Evolutionary conservation across 192 early-diverging fungal species (phyloP), one percentile per base, ranked within the genome.

Genomic region (Entophlyctis luteolus): DNA sequence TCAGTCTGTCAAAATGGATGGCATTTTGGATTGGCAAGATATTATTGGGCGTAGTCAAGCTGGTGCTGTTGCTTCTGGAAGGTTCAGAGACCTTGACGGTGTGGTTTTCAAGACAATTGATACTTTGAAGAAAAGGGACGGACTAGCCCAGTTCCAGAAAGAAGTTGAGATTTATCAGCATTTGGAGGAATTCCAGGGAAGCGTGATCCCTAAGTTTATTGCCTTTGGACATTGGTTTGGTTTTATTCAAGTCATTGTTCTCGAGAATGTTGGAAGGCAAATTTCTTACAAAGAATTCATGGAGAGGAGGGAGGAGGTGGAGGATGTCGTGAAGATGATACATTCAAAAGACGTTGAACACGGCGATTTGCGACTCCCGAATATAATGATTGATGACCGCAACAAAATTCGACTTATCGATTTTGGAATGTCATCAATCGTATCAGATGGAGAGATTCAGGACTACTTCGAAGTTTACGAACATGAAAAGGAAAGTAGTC

Each of bases 51-150:
- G 56, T 22, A 39, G 56, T 39, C 33, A 58, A 33, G 37, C 33
- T 8, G 37, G 56, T 20, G 37, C 18, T 33, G 56, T 58, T 0
- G 28, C 56, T 35, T 1, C 12, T 1, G 56, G 56, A 8, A n/a
- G 29, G 37, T 58, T 42, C 29, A 25, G 29, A 35, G 12, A 38
- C 37, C 37, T 58, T 22, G 29, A 58, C 6, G 37, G 37, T 10
- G 56, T 58, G 22, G 56, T 58, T n/a, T 58, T 58, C 56, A 58
- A 58, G 29, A 58, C 56, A 8, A 39, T 58, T n/a, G 56, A 58
- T 58, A 8, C 37, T 58, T 58, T 35, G 10, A 58, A 58, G 37
- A 58, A 8, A 14, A 10, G 10, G 32, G 18, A 8, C 6, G 31
- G 56, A 33, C 18, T 37, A 18, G 33, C 8, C 8, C 56, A 39